A percentile compares a stretch with the other conserved stretches of the same genome.
Evolutionary conservation across 2,329 filamentous ascomycete species (phyloP).

Genomic region (Verticillium isaacii): DNA sequence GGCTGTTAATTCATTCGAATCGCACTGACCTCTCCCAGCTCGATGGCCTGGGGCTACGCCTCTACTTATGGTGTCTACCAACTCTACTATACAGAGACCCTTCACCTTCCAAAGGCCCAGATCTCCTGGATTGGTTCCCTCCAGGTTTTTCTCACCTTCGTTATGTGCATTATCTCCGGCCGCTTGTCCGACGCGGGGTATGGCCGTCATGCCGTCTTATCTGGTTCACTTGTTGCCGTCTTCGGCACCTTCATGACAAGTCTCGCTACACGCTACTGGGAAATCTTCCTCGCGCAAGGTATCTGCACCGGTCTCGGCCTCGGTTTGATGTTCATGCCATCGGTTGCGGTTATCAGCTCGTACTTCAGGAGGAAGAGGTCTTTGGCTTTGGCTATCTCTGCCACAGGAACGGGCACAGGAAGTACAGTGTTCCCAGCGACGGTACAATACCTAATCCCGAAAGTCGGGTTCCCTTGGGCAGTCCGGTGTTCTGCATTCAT

Average conservation of each 20-base stretch:
- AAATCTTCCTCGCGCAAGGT: constrained; percentile 50
- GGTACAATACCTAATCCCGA: constrained; percentile 52
- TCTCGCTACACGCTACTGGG: constrained; percentile 41
- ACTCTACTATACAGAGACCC: constrained; percentile 36
- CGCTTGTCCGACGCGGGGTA: constrained; percentile 47
- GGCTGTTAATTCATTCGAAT: background rate
- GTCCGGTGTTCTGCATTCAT: constrained; percentile 58
- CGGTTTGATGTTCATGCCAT: constrained; percentile 54
- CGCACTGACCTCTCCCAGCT: background rate
- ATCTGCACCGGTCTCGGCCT: constrained; percentile 46
- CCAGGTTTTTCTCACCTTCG: constrained; percentile 46
- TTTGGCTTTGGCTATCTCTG: constrained; percentile 56
- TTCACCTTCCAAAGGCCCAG: constrained; percentile 28
- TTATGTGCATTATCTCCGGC: constrained; percentile 42
- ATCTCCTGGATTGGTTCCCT: constrained; percentile 43
- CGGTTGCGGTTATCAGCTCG: constrained; percentile 56
- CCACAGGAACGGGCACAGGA: constrained; percentile 53
- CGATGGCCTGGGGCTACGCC: constrained; percentile 45
- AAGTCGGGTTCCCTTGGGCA: constrained; percentile 62
- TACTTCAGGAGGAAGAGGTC: constrained; percentile 55
- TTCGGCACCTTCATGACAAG: constrained; percentile 45
- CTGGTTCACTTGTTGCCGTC: constrained; percentile 35
- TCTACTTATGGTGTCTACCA: constrained; percentile 50
- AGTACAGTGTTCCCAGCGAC: constrained; percentile 52
- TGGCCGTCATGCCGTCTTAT: constrained; percentile 31